Base-by-base conservation (phyloP, 2,329 filamentous ascomycete genomes). In the Penicillium sp. region DNA sequence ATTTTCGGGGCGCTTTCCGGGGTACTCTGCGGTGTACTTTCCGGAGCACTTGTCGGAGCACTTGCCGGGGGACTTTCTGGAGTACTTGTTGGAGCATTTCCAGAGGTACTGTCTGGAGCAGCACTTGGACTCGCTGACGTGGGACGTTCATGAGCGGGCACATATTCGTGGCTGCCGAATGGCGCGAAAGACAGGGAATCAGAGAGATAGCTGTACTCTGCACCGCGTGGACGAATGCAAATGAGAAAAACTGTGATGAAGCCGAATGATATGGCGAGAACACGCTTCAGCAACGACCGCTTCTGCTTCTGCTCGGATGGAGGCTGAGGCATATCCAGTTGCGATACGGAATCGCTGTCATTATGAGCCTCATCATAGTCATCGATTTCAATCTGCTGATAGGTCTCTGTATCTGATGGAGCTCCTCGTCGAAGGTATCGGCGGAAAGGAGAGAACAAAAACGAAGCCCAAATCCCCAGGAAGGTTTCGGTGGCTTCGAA, bases 151-250 rank as follows among this genome's bases (percentile, higher is more conserved):
- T 34, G 31, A 25, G 44, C 15, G 18, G 44, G 31, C 15, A 18
- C 12, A n/a, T 46, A 46, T n/a, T 34, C 21, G 15, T 34, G 51
- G n/a, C 55, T 53, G 6, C 53, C 55, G 15, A 64, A 59, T 2
- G 63, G 60, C 4, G 58, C 51, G n/a, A 66, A 44, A 23, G 60
- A 50, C 8, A 65, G 52, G 7, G 61, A 60, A 15, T 49, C 45
- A 3, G 62, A 64, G 27, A 65, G 53, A 38, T 54, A 65, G 6
- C 48, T 41, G 25, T 60, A 60, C 10, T 56, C 52, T 1, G 60
- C 32, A 38, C 56, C 56, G 6, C 34, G 49, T 16, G 62, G 62
- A 18, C 62, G 61, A 38, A 59, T 10, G 23, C 32, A 29, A 6
- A 59, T 56, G 16, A 63, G 38, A 6, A 61, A 42, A 9, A 60